Percentiles rank a stretch among this genome's conserved stretches.
phyloP scores from a whole-genome alignment of 495 filamentous ascomycete genomes.

The Penicillium robsamsonii region DNA sequence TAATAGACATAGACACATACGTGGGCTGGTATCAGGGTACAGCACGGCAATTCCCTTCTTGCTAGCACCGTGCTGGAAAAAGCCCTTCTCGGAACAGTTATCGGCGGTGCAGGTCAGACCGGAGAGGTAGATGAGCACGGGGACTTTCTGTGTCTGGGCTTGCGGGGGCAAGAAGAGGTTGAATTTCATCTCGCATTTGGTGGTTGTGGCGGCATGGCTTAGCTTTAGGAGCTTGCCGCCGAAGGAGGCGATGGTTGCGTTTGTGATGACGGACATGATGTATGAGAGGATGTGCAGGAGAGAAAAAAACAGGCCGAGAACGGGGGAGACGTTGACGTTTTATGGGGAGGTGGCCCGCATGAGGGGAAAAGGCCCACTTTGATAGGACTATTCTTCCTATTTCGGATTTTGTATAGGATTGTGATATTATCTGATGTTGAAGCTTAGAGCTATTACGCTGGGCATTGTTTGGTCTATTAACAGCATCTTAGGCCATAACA shows the following conservation, averaged over 20 bases:
- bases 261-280: slow-evolving; percentile 77
- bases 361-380: slow-evolving; percentile 14
- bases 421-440: neutral
- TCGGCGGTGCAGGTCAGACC: slow-evolving; percentile 94
- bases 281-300: neutral
- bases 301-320: neutral
- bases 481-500: too few species aligned
- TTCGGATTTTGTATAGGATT: neutral
- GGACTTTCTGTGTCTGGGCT: slow-evolving; percentile 59
- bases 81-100: slow-evolving; percentile 92
- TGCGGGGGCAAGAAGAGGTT: slow-evolving; percentile 67
- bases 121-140: slow-evolving; percentile 90
- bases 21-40: slow-evolving; percentile 92
- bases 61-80: slow-evolving; percentile 81
- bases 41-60: slow-evolving; percentile 80
- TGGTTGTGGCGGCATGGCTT: slow-evolving; percentile 70
- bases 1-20: slow-evolving; percentile 45
- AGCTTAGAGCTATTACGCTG: neutral
- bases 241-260: slow-evolving; percentile 86
- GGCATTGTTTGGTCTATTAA: neutral
- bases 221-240: slow-evolving; percentile 95
- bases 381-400: neutral
- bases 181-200: slow-evolving; percentile 63
- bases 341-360: slow-evolving; percentile 8
- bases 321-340: slow-evolving; percentile 5